Evolutionary conservation across 1,284 basidiomycete genomes (phyloP).

Genomic region (Paramarasmius palmivorus): DNA sequence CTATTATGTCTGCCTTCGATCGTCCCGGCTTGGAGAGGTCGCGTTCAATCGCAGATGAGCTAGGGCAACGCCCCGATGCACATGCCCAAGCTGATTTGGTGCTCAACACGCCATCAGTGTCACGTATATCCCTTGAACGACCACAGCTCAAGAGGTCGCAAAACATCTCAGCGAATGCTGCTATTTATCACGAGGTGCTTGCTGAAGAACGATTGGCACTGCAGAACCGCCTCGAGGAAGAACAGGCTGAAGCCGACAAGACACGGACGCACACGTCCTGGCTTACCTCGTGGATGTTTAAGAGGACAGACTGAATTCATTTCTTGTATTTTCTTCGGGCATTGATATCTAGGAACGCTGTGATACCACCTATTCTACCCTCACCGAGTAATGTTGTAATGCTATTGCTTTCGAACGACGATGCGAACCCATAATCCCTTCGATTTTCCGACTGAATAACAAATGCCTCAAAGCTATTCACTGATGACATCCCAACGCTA

Average conservation of each 20-base stretch:
- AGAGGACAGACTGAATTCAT: constrained; percentile 23
- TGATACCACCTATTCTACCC: constrained; percentile 19
- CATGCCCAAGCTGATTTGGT: constrained; percentile 43
- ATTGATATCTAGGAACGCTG: constrained; percentile 28
- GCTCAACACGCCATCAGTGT: constrained; percentile 35
- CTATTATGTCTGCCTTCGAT: constrained; percentile 39
- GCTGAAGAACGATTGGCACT: constrained; percentile 63
- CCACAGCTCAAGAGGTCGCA: constrained; percentile 29
- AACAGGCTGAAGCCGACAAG: constrained; percentile 52
- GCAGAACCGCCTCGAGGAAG: constrained; percentile 51
- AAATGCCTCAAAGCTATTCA: background rate
- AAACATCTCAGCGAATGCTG: constrained; percentile 54
- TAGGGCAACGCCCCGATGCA: constrained; percentile 38
- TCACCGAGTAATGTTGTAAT: constrained; percentile 3
- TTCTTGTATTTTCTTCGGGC: constrained; percentile 27
- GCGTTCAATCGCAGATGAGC: constrained; percentile 34
- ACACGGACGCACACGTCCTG: constrained; percentile 49
- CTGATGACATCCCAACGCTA: constrained; percentile 26
- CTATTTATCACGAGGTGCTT: constrained; percentile 64
- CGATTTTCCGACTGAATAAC: background rate
- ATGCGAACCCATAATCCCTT: background rate
- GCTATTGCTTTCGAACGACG: background rate
- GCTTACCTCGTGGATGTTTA: constrained; percentile 67
- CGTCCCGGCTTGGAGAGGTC: constrained; percentile 24
- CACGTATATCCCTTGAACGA: constrained; percentile 34